Percentiles rank a stretch among this genome's conserved stretches.
These are phyloP conservation scores for Cordyceps javanica DNA, from an alignment of 2,329 filamentous ascomycete genomes.

Conservation along the genomic window DNA sequence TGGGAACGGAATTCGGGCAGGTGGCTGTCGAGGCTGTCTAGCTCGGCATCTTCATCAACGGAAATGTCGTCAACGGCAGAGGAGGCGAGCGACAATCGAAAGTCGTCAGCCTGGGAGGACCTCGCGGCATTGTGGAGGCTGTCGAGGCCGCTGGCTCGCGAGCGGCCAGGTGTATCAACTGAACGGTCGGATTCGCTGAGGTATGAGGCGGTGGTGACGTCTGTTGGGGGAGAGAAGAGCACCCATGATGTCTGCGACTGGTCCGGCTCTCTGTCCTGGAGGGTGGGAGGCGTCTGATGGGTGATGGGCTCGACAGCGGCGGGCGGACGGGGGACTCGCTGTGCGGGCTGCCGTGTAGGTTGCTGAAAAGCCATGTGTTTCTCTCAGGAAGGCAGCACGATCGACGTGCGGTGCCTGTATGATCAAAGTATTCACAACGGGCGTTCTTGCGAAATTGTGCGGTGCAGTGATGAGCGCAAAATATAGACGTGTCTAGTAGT, in stretches of 20 bases:
- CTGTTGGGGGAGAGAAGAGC: slow-evolving; percentile 75
- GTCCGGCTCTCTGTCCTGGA: slow-evolving; percentile 40
- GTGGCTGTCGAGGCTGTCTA: slow-evolving; percentile 91
- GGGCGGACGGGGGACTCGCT: slow-evolving; percentile 39
- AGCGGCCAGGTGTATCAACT: slow-evolving; percentile 61
- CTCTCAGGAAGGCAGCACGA: slow-evolving; percentile 4
- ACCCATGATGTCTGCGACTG: slow-evolving; percentile 86
- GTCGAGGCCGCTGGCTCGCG: slow-evolving; percentile 72
- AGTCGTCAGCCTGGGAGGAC: slow-evolving; percentile 47
- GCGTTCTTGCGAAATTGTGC: not conserved
- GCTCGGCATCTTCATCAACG: slow-evolving; percentile 64
- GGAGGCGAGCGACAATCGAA: slow-evolving; percentile 32
- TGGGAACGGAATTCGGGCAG: slow-evolving; percentile 77
- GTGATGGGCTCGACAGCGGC: slow-evolving; percentile 32
- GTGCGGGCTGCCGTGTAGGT: slow-evolving; percentile 46
- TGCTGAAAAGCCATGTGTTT: slow-evolving; percentile 56
- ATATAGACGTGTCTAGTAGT: not conserved
- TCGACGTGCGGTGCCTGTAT: not conserved
- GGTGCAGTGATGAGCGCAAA: not conserved
- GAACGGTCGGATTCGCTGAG: slow-evolving; percentile 62
- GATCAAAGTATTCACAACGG: not conserved
- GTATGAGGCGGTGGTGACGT: slow-evolving; percentile 57
- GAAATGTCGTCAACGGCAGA: slow-evolving; percentile 32
- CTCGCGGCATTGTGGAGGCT: slow-evolving; percentile 65
- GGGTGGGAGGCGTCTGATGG: slow-evolving; percentile 20